phyloP scores from a whole-genome alignment of 352 stramenopile species.

The Phytophthora constricta region DNA sequence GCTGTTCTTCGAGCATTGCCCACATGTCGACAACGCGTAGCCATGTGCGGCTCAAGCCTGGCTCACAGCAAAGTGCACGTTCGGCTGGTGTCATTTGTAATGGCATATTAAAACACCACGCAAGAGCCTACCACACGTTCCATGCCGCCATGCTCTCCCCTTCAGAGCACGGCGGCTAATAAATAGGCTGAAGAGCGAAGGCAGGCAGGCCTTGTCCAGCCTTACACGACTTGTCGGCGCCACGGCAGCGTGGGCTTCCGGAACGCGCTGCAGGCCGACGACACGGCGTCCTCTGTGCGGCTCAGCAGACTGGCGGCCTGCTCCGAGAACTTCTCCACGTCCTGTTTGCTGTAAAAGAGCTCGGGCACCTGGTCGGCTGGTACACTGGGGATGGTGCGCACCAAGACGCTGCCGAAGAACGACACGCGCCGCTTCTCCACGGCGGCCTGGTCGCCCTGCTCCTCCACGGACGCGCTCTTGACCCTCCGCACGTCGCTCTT shows the following conservation, averaged over 20 bases:
- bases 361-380: slow-evolving; percentile 54
- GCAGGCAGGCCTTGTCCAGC: background rate
- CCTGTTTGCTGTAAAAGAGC: slow-evolving; percentile 71
- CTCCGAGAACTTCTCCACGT: slow-evolving; percentile 67
- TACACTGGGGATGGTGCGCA: slow-evolving; percentile 63
- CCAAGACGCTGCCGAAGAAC: slow-evolving; percentile 65
- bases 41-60: background rate
- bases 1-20: slow-evolving; percentile 8
- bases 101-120: slow-evolving; percentile 17
- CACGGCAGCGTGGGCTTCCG: slow-evolving; percentile 42
- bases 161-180: slow-evolving; percentile 28
- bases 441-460: slow-evolving; percentile 32
- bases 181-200: slow-evolving; percentile 14
- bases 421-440: slow-evolving; percentile 54
- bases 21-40: background rate
- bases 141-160: slow-evolving; percentile 23
- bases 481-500: slow-evolving; percentile 44
- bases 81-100: slow-evolving; percentile 25
- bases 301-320: slow-evolving; percentile 55
- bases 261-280: slow-evolving; percentile 32
- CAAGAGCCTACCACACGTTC: too few species aligned
- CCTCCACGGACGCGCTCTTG: slow-evolving; percentile 37
- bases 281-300: slow-evolving; percentile 66
- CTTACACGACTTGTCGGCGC: slow-evolving; percentile 38
- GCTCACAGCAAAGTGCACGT: background rate